Conservation (phyloP, 805 yeast species). For the Candida orba region DNA sequence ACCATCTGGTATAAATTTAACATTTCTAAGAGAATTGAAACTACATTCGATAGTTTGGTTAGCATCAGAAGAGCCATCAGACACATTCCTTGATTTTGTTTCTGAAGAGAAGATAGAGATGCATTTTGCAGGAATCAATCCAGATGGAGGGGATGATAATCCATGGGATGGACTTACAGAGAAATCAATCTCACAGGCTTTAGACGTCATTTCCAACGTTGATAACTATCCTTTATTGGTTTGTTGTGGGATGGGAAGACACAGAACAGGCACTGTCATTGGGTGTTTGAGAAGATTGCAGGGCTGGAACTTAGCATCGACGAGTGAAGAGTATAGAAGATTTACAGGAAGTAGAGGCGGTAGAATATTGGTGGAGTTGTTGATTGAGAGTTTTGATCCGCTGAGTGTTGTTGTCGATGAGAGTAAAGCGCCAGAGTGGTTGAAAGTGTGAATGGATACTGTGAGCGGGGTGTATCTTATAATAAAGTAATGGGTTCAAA, state of each 20-base stretch:
- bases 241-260: slow-evolving; percentile 98
- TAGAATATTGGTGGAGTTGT: slow-evolving; percentile 80
- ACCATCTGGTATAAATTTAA: slow-evolving; percentile 89
- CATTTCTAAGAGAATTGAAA: slow-evolving; percentile 68
- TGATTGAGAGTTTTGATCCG: slow-evolving; percentile 68
- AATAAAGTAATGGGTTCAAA: too few relatives aligned
- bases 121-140: slow-evolving; percentile 76
- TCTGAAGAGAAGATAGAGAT: slow-evolving; percentile 63
- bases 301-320: slow-evolving; percentile 95
- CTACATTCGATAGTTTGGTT: slow-evolving; percentile 85
- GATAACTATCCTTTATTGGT: slow-evolving; percentile 80
- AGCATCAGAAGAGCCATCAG: slow-evolving; percentile 93
- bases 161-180: slow-evolving; percentile 97
- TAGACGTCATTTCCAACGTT: slow-evolving; percentile 65
- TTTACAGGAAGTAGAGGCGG: slow-evolving; percentile 93
- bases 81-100: slow-evolving; percentile 76
- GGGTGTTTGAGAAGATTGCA: slow-evolving; percentile 90
- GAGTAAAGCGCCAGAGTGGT: slow-evolving; percentile 42
- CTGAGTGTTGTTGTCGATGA: slow-evolving; percentile 34
- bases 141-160: slow-evolving; percentile 69
- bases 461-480: too few relatives aligned
- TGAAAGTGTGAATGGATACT: slow-evolving; percentile 16
- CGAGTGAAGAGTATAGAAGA: slow-evolving; percentile 88
- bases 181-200: slow-evolving; percentile 67
- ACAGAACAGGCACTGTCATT: slow-evolving; percentile 92